Conservation (phyloP, 192 early-diverging fungal species). For the Backusella macrospora region DNA sequence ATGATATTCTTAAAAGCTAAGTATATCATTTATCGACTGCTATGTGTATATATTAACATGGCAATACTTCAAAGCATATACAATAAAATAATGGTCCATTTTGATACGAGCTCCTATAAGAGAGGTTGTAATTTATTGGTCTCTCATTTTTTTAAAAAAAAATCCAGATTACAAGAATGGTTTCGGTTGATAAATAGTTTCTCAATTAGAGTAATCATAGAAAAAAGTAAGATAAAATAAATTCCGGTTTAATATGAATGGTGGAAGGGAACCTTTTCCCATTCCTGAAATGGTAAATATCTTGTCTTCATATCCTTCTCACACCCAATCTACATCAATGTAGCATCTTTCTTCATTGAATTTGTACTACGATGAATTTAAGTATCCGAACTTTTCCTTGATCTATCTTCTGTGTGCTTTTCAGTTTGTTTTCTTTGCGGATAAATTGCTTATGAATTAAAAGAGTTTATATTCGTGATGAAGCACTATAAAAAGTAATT, state of each 20-base stretch:
- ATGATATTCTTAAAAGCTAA: too few species aligned
- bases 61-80: too few species aligned
- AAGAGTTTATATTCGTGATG: neutral
- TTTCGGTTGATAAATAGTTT: neutral
- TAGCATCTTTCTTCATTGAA: too few species aligned
- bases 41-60: too few species aligned
- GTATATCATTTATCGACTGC: too few species aligned
- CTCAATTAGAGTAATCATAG: neutral
- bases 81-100: too few species aligned
- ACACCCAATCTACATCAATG: neutral
- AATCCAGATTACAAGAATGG: neutral
- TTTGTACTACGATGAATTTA: neutral
- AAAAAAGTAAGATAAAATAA: neutral
- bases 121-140: too few species aligned
- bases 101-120: too few species aligned
- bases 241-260: neutral
- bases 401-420: too few species aligned
- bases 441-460: neutral
- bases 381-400: neutral
- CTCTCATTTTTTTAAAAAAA: neutral
- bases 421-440: neutral
- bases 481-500: conserved; percentile 3
- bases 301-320: neutral
- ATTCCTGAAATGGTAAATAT: neutral
- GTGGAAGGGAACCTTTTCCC: neutral